Conservation (phyloP, 1,139 yeast species). For the Sugiyamaella sp. region DNA sequence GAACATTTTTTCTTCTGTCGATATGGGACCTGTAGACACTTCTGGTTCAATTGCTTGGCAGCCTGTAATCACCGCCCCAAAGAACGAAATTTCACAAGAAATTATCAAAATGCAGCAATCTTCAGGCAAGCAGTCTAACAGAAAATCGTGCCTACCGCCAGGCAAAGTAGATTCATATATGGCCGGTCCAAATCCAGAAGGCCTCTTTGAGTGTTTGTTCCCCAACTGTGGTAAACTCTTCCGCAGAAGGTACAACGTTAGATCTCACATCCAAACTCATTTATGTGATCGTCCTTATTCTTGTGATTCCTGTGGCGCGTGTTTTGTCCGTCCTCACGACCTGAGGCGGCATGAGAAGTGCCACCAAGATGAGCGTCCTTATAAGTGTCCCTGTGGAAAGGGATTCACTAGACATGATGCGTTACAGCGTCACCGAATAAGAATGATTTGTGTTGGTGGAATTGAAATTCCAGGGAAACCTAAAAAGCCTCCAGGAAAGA, state of each 20-base stretch:
- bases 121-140: constrained; percentile 35
- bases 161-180: constrained; percentile 87
- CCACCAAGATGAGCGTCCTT: constrained; percentile 71
- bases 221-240: constrained; percentile 82
- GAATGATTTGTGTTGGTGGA: constrained; percentile 81
- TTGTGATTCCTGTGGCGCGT: constrained; percentile 61
- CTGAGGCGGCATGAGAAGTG: constrained; percentile 87
- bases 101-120: constrained; percentile 39
- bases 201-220: constrained; percentile 69
- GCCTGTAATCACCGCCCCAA: constrained; percentile 43
- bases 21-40: constrained; percentile 32
- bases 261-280: constrained; percentile 97
- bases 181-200: constrained; percentile 73
- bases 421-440: constrained; percentile 72
- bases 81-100: constrained; percentile 37
- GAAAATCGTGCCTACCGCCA: constrained; percentile 74
- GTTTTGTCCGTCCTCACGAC: constrained; percentile 90
- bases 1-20: constrained; percentile 33
- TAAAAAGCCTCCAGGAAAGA: constrained; percentile 37
- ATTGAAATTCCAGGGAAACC: constrained; percentile 46
- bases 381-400: constrained; percentile 87
- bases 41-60: constrained; percentile 42
- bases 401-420: constrained; percentile 91
- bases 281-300: constrained; percentile 85
- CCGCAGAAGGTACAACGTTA: constrained; percentile 87